phyloP scores from a whole-genome alignment of 2,329 filamentous ascomycete species.

The Huntiella savannae region DNA sequence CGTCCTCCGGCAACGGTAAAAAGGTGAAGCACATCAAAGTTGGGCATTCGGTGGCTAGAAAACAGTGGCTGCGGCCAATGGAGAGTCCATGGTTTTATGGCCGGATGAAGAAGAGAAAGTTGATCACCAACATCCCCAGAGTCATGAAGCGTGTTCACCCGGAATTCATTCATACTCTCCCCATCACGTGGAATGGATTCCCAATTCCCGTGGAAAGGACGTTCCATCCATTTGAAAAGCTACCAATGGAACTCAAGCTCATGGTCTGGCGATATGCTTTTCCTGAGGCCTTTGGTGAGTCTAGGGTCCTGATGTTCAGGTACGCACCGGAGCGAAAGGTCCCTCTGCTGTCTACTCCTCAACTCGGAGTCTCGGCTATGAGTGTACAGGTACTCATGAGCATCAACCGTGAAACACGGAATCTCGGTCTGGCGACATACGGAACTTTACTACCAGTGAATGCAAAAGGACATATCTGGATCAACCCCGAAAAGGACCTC shows the following conservation, averaged over 20 bases:
- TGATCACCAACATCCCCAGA: too few relatives aligned
- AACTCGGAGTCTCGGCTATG: not conserved
- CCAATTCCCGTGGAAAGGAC: too few relatives aligned
- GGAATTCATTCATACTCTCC: too few relatives aligned
- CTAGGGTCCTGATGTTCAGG: slow-evolving; percentile 1
- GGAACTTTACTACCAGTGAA: not conserved
- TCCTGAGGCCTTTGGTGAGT: not conserved
- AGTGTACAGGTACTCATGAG: slow-evolving; percentile 7
- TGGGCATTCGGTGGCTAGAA: too few relatives aligned
- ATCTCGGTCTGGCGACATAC: slow-evolving; percentile 2
- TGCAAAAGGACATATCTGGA: not conserved
- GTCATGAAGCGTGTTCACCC: too few relatives aligned
- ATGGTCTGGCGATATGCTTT: slow-evolving; percentile 8
- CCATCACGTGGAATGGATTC: too few relatives aligned
- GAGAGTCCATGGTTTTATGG: too few relatives aligned
- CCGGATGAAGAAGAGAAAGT: too few relatives aligned
- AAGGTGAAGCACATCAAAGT: too few relatives aligned
- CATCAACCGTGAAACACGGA: slow-evolving; percentile 5
- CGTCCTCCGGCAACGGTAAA: too few relatives aligned
- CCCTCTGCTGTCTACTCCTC: not conserved
- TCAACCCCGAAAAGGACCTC: slow-evolving; percentile 4
- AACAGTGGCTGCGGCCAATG: too few relatives aligned
- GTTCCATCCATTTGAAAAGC: not conserved
- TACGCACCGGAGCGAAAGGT: not conserved
- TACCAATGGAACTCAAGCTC: slow-evolving; percentile 6